Conservation (phyloP, 805 yeast genomes). For the Alloascoidea africana region DNA sequence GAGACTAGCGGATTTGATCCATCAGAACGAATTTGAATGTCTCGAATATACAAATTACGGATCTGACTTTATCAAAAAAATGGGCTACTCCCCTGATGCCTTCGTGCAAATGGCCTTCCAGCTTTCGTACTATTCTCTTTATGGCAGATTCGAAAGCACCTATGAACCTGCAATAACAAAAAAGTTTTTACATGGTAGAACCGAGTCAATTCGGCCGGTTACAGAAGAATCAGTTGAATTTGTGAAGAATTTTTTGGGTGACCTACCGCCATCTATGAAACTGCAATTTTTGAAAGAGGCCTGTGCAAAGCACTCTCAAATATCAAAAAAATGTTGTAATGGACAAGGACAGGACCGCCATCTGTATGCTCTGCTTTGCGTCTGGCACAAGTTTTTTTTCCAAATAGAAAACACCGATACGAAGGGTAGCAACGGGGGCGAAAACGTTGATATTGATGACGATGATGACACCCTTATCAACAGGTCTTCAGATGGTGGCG, state of each 20-base stretch:
- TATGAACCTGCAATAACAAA: constrained; percentile 97
- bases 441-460: no score
- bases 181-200: constrained; percentile 73
- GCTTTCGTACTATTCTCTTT: constrained; percentile 80
- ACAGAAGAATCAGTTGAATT: constrained; percentile 66
- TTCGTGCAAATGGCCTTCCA: constrained; percentile 90
- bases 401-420: no score
- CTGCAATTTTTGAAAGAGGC: constrained; percentile 48
- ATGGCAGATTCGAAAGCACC: constrained; percentile 86
- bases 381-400: constrained; percentile 58
- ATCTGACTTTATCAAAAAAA: constrained; percentile 58
- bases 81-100: constrained; percentile 90
- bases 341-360: constrained; percentile 93
- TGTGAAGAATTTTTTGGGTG: constrained; percentile 74
- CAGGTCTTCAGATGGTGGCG: not conserved
- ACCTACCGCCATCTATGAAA: constrained; percentile 42
- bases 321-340: constrained; percentile 50
- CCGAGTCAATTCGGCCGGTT: constrained; percentile 84
- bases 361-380: constrained; percentile 71
- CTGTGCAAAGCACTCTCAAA: constrained; percentile 50
- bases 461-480: no score
- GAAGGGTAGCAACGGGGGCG: no score
- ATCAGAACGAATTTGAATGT: constrained; percentile 77
- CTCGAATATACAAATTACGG: constrained; percentile 58
- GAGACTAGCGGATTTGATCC: constrained; percentile 69